Conservation (phyloP, 2,329 filamentous ascomycete species). For the Cadophora gregata region DNA sequence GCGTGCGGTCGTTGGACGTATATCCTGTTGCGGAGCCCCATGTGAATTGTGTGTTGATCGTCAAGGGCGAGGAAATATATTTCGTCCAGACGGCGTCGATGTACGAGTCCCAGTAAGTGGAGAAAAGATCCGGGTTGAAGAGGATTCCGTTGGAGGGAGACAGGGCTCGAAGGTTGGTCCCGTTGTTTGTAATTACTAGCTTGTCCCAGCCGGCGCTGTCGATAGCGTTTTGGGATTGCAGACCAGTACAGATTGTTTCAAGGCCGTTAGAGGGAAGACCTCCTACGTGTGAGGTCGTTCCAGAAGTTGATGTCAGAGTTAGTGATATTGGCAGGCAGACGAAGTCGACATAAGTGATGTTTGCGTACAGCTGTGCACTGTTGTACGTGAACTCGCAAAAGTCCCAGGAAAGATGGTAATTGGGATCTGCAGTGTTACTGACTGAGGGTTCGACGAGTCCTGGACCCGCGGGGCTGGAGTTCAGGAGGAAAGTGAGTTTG, state of each 20-base stretch:
- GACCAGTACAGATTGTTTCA: conserved; percentile 56
- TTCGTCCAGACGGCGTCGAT: conserved; percentile 52
- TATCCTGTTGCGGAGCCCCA: conserved; percentile 59
- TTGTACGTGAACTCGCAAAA: conserved; percentile 76
- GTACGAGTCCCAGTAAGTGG: conserved; percentile 53
- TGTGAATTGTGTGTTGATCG: conserved; percentile 67
- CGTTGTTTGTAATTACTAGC: conserved; percentile 48
- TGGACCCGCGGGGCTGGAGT: conserved; percentile 59
- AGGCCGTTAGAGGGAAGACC: conserved; percentile 63
- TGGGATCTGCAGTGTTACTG: conserved; percentile 67
- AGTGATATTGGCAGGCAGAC: conserved; percentile 66
- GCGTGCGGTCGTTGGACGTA: conserved; percentile 44
- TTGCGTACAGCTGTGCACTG: conserved; percentile 64
- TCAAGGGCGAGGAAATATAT: conserved; percentile 51
- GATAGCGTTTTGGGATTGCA: conserved; percentile 49
- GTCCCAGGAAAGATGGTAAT: conserved; percentile 66
- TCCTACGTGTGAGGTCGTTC: conserved; percentile 54
- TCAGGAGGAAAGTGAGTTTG: conserved; percentile 71
- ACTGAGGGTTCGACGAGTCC: conserved; percentile 77
- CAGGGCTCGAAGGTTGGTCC: conserved; percentile 48
- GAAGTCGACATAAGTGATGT: conserved; percentile 80
- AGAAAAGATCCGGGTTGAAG: conserved; percentile 48
- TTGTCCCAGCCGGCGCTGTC: conserved; percentile 67
- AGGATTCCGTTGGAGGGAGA: conserved; percentile 49
- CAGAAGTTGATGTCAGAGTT: conserved; percentile 51